A percentile compares a stretch with the other conserved stretches of the same genome.
phyloP scores from a whole-genome alignment of 352 stramenopile species.

The Phytopythium aichiense region DNA sequence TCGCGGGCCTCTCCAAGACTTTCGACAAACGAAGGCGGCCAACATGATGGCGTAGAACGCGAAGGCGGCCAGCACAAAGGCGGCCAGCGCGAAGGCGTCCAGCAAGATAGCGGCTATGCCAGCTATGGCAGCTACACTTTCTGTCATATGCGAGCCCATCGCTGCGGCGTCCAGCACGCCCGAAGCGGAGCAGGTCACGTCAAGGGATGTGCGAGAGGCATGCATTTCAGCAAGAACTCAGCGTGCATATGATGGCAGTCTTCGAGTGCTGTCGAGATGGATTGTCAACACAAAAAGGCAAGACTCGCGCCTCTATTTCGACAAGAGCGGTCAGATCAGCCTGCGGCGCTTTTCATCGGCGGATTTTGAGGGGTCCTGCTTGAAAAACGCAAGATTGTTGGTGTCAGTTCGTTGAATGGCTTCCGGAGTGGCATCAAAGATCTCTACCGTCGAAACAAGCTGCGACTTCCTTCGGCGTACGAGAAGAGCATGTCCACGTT shows the following conservation, averaged over 20 bases:
- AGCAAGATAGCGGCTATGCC: too few species aligned
- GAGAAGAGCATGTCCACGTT: background rate
- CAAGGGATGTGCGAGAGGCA: background rate
- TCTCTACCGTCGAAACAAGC: background rate
- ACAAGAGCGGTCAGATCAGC: background rate
- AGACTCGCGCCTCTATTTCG: background rate
- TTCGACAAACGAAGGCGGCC: too few species aligned
- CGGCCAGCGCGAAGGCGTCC: too few species aligned
- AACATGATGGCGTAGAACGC: too few species aligned
- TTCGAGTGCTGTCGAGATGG: background rate
- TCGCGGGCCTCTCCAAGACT: too few species aligned
- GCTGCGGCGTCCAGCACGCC: too few species aligned
- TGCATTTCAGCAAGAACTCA: background rate
- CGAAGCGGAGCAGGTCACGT: too few species aligned
- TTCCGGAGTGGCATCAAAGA: background rate
- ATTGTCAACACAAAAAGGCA: background rate
- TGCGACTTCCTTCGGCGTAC: background rate
- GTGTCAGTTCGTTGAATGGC: background rate
- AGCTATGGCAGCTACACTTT: too few species aligned
- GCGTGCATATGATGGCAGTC: background rate
- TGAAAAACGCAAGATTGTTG: background rate
- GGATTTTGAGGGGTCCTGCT: background rate
- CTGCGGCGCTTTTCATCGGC: background rate
- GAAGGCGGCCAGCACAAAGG: too few species aligned
- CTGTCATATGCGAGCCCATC: too few species aligned